These are phyloP conservation scores for Nitzschia palea DNA, from an alignment of 108 stramenopile species.

Conservation along the genomic window DNA sequence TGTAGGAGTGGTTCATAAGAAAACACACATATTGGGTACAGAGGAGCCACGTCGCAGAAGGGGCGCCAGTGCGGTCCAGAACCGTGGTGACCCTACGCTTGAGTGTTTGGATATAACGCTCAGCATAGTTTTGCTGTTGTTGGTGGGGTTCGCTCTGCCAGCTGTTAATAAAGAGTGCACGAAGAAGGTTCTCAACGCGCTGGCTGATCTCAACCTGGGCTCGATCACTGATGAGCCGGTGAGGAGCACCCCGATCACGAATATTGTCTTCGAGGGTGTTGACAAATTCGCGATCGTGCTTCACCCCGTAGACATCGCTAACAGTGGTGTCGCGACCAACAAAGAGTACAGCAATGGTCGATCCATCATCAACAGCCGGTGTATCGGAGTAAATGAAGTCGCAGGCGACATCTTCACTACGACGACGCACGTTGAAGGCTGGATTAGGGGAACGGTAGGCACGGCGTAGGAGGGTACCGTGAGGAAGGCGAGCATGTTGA, in stretches of 20 bases:
- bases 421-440: slow-evolving; percentile 13
- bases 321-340: background rate
- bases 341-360: background rate
- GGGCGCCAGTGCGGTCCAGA: slow-evolving; percentile 34
- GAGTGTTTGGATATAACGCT: slow-evolving; percentile 17
- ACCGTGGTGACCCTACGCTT: slow-evolving; percentile 10
- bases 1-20: slow-evolving; percentile 22
- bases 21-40: slow-evolving; percentile 11
- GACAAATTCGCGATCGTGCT: slow-evolving; percentile 9
- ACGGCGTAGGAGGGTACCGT: background rate
- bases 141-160: slow-evolving; percentile 31
- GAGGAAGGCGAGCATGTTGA: slow-evolving; percentile 1
- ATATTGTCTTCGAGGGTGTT: slow-evolving; percentile 32
- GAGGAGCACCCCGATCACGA: slow-evolving; percentile 19
- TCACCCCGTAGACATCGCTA: background rate
- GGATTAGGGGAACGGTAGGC: slow-evolving; percentile 8
- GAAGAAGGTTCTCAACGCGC: slow-evolving; percentile 7
- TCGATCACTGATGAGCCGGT: slow-evolving; percentile 1
- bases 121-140: slow-evolving; percentile 39
- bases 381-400: slow-evolving; percentile 18
- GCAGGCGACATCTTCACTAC: slow-evolving; percentile 3
- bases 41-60: slow-evolving; percentile 21
- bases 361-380: slow-evolving; percentile 8
- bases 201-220: slow-evolving; percentile 9
- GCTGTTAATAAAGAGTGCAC: background rate